Evolutionary conservation across 1,284 basidiomycete genomes (phyloP).

Genomic region (Mycena citricolor): DNA sequence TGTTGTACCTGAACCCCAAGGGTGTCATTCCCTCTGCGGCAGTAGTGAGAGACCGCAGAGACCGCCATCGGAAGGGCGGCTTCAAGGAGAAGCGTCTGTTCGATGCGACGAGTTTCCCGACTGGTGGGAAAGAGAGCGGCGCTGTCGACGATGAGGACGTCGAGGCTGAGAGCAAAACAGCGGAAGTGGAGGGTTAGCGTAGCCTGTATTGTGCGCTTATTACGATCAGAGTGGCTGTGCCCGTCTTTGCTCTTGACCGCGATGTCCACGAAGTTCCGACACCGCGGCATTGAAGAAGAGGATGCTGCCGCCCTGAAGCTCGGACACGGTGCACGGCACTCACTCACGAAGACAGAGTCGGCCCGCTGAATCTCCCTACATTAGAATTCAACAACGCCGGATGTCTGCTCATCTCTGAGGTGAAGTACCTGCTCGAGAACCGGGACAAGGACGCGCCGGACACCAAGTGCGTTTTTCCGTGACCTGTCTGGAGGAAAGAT

Average conservation of each 20-base stretch:
- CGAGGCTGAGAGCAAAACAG: too few relatives aligned
- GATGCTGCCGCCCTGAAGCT: constrained; percentile 71
- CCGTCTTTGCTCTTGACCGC: constrained; percentile 1
- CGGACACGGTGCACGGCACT: constrained; percentile 48
- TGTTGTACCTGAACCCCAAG: constrained; percentile 68
- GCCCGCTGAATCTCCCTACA: constrained; percentile 2
- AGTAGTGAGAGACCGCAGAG: constrained; percentile 47
- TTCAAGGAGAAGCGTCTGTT: constrained; percentile 68
- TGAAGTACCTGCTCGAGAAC: constrained; percentile 86
- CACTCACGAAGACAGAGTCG: neutral
- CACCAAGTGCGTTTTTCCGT: constrained; percentile 59
- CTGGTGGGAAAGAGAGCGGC: constrained; percentile 35
- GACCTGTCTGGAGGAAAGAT: too few relatives aligned
- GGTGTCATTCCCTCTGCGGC: constrained; percentile 70
- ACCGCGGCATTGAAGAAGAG: constrained; percentile 55
- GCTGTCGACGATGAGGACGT: too few relatives aligned
- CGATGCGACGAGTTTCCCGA: constrained; percentile 57
- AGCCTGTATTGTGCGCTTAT: too few relatives aligned
- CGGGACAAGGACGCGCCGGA: constrained; percentile 82
- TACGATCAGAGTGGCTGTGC: too few relatives aligned
- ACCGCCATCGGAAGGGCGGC: constrained; percentile 7
- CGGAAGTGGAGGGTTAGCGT: too few relatives aligned
- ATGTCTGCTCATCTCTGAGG: constrained; percentile 88
- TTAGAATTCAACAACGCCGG: constrained; percentile 89
- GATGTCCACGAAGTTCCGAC: constrained; percentile 21